A percentile compares a stretch with the other conserved stretches of the same genome.
Evolutionary conservation across 2,329 filamentous ascomycete species (phyloP).

Genomic region (Hypocreales sp.): DNA sequence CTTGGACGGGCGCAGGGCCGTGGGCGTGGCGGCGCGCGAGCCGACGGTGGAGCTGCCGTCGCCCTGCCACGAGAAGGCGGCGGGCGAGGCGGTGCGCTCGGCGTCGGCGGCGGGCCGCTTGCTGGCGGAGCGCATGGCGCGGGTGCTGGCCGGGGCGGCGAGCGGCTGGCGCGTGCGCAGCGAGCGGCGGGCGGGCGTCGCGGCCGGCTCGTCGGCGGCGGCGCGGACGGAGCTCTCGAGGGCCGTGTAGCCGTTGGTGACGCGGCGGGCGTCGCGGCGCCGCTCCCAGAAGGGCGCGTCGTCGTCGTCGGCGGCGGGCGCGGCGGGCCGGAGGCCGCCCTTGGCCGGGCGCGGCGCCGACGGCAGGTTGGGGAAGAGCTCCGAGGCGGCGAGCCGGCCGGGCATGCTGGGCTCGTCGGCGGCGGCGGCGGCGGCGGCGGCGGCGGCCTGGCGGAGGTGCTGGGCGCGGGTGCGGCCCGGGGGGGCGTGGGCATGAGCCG

Average conservation of each 20-base stretch:
- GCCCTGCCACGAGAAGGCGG: constrained; percentile 30
- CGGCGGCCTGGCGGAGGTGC: too few species aligned
- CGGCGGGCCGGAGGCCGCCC: constrained; percentile 10
- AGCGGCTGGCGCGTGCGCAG: constrained; percentile 20
- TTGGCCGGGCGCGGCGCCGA: constrained; percentile 14
- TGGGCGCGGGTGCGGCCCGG: too few species aligned
- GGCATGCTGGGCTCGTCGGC: constrained; percentile 27
- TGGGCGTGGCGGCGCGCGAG: constrained; percentile 47
- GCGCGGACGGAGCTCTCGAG: constrained; percentile 23
- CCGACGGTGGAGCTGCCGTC: constrained; percentile 29
- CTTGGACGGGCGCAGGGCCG: constrained; percentile 37
- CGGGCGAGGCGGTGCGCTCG: constrained; percentile 37
- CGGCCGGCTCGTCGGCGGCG: constrained; percentile 10
- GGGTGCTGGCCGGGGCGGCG: constrained; percentile 17
- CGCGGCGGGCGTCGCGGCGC: constrained; percentile 21
- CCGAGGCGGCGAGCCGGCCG: constrained; percentile 18
- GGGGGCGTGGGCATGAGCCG: too few species aligned
- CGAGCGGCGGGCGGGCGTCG: constrained; percentile 16
- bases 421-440: constrained; percentile 17
- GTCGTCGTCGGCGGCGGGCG: constrained; percentile 12
- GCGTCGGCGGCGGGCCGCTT: constrained; percentile 41
- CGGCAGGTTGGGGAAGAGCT: constrained; percentile 16
- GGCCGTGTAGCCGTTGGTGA: constrained; percentile 19
- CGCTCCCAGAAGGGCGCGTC: constrained; percentile 17
- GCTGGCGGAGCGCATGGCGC: constrained; percentile 31